Base-by-base conservation (phyloP, 179 eudicot genomes). In the Carnegiea gigantea region DNA sequence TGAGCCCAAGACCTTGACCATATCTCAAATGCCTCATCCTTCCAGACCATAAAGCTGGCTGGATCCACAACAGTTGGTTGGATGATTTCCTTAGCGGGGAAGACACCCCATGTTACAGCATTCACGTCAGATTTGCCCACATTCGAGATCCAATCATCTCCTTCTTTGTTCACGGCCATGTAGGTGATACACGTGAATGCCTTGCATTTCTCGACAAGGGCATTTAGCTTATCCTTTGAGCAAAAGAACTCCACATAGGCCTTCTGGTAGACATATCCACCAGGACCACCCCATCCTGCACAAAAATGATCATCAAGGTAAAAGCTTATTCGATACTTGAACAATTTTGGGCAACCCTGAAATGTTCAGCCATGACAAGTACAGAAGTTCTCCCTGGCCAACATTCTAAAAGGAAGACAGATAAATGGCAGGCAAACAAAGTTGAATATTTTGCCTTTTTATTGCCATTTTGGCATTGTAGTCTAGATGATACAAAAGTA, bases 1-100 rank as follows among this genome's bases (percentile, higher is more conserved):
- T 87, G 87, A 77, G 98, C 96, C 99, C 97, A 95, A 64, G 94
- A 94, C 84, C 91, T 89, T 21, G 93, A 91, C 97, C 98, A 95
- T 78, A 94, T 90, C 81, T 92, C 95, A 84, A 93, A 95, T 1
- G 98, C 99, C 89, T 95, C 99, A 28, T 93, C 99, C 82, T 95
- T 93, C 99, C 99, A 95, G 81, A 93, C 87, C 82, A 87, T 81
- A 77, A 95, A 95, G 89, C 99, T 95, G 65, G 89, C 87, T 77
- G 99, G 92, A 84, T 93, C 99, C 26, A 95, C 99, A 20, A 95
- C 95, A 68, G 99, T 92, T 60, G 99, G 99, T 85, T 95, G 98
- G 82, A 93, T 87, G 75, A 93, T 90, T 87, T 95, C 99, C 92
- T 93, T 95, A 38, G 90, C 97, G 12, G 99, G 99, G 88, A 95